phyloP scores from a whole-genome alignment of 2,329 filamentous ascomycete species.

The Pleomassaria siparia region DNA sequence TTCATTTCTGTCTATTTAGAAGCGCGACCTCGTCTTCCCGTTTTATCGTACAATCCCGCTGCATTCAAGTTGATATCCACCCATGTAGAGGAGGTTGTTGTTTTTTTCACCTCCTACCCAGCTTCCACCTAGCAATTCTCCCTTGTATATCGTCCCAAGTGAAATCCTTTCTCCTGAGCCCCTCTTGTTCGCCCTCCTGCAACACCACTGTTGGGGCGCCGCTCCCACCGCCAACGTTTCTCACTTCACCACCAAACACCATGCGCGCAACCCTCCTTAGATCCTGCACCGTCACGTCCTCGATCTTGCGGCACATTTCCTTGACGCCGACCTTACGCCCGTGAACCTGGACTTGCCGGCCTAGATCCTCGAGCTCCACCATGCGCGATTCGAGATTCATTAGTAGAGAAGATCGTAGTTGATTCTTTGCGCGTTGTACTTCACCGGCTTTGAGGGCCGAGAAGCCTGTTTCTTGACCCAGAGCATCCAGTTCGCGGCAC shows the following conservation, averaged over 20 bases:
- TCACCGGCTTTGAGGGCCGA: conserved; percentile 71
- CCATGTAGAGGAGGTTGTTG: too few relatives aligned
- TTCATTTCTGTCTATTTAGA: too few relatives aligned
- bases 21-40: too few relatives aligned
- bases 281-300: conserved; percentile 76
- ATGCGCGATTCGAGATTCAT: conserved; percentile 98
- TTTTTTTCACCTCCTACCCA: conserved; percentile 70
- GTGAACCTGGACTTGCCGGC: conserved; percentile 94
- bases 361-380: conserved; percentile 96
- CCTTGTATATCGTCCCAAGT: conserved; percentile 90
- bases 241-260: conserved; percentile 75
- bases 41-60: background rate
- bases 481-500: conserved; percentile 80
- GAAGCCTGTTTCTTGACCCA: conserved; percentile 76
- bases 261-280: conserved; percentile 76
- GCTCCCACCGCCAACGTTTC: conserved; percentile 75
- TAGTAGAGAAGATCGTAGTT: conserved; percentile 81
- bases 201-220: conserved; percentile 92
- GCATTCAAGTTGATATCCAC: too few relatives aligned
- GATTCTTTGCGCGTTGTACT: conserved; percentile 93
- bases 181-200: conserved; percentile 81
- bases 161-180: conserved; percentile 67
- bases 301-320: conserved; percentile 90
- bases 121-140: conserved; percentile 77
- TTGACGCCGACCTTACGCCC: conserved; percentile 86